Percentiles rank a stretch among this genome's conserved stretches.
These are phyloP conservation scores for Hericium coralloides DNA, from an alignment of 768 basidiomycete genomes.

Conservation along the genomic window DNA sequence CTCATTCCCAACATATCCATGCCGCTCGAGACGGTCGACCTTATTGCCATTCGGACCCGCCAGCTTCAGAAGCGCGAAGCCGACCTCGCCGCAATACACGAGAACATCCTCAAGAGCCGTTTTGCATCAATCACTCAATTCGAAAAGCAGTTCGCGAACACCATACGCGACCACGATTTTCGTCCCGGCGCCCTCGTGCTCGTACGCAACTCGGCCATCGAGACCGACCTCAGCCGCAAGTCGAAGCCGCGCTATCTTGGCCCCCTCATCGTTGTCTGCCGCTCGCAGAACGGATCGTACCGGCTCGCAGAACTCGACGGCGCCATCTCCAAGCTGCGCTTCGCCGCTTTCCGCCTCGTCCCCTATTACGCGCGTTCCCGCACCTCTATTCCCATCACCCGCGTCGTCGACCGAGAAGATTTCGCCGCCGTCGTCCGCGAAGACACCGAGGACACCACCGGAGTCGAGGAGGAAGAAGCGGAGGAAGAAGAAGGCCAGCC, in stretches of 20 bases:
- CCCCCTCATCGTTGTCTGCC: slow-evolving; percentile 17
- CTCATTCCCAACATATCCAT: background rate
- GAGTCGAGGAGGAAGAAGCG: too few relatives aligned
- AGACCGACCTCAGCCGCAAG: slow-evolving; percentile 19
- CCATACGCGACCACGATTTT: slow-evolving; percentile 21
- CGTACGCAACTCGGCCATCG: slow-evolving; percentile 19
- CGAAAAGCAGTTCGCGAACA: slow-evolving; percentile 6
- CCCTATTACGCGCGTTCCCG: too few relatives aligned
- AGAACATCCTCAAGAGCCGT: slow-evolving; percentile 4
- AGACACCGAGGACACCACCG: too few relatives aligned
- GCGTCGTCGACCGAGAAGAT: too few relatives aligned
- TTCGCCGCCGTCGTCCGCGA: too few relatives aligned
- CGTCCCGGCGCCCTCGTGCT: slow-evolving; percentile 21
- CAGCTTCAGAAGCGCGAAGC: slow-evolving; percentile 8
- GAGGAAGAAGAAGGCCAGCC: too few relatives aligned
- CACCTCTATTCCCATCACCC: too few relatives aligned
- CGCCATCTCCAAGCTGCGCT: too few relatives aligned
- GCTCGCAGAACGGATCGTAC: slow-evolving; percentile 18
- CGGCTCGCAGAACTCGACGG: slow-evolving; percentile 21
- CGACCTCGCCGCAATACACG: background rate
- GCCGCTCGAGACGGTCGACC: slow-evolving; percentile 6
- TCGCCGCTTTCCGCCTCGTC: too few relatives aligned
- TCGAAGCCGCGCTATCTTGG: slow-evolving; percentile 18
- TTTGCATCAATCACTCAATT: slow-evolving; percentile 6
- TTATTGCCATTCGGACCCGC: slow-evolving; percentile 5